A percentile compares a stretch with the other conserved stretches of the same genome.
These are phyloP conservation scores for Neonectria coccinea DNA, from an alignment of 2,329 filamentous ascomycete species.

Conservation along the genomic window DNA sequence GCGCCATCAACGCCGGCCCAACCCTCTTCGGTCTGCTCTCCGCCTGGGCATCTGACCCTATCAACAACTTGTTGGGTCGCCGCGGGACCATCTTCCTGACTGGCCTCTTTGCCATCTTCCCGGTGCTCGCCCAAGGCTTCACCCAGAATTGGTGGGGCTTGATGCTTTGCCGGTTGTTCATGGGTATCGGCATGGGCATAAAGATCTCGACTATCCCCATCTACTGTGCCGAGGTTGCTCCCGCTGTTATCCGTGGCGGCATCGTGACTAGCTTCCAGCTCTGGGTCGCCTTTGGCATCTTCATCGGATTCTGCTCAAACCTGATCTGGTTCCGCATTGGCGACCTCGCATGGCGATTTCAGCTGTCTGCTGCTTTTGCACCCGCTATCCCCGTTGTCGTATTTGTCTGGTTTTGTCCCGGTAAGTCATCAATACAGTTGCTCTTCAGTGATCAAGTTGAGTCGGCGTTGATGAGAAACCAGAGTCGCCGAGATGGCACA, in stretches of 20 bases:
- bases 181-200: conserved; percentile 72
- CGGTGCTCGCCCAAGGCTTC: conserved; percentile 65
- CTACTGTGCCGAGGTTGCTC: conserved; percentile 64
- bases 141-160: conserved; percentile 65
- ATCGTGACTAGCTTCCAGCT: conserved; percentile 65
- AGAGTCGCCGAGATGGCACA: conserved; percentile 73
- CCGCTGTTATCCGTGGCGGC: conserved; percentile 61
- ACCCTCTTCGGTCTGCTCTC: conserved; percentile 38
- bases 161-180: conserved; percentile 53
- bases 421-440: conserved; percentile 50
- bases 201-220: conserved; percentile 61
- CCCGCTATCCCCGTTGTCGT: conserved; percentile 70
- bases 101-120: conserved; percentile 66
- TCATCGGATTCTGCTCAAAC: conserved; percentile 74
- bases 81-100: conserved; percentile 63
- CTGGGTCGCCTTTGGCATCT: conserved; percentile 66
- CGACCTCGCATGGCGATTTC: conserved; percentile 69
- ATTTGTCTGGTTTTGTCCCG: conserved; percentile 68
- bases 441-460: neutral
- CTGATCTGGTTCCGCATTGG: conserved; percentile 70
- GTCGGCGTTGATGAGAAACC: accelerated
- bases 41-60: conserved; percentile 51
- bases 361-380: conserved; percentile 72
- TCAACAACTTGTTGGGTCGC: conserved; percentile 49
- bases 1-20: conserved; percentile 63